Evolutionary conservation across 768 basidiomycete species (phyloP), one percentile per base, ranked within the genome.

Genomic region (Termitomyces heimii): DNA sequence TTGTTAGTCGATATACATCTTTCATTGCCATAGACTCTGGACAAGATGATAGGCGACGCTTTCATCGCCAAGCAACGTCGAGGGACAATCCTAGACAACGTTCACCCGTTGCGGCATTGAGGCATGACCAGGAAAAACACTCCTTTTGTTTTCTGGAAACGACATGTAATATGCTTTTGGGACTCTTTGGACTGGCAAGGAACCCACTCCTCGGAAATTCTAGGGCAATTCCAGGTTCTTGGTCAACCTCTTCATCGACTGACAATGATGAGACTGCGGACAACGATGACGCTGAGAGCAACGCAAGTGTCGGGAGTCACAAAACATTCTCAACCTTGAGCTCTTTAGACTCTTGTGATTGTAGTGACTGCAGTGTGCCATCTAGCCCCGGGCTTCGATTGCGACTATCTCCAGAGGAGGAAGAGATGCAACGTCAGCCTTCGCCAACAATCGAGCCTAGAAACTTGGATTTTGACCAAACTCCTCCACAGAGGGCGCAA

Each of bases 1-100:
- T 86, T 43, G 76, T 73, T 1, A 85, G 79, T 65, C 63, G 64
- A 40, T 66, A 78, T 57, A 86, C 84, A 0, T 82, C 82, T 2
- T 86, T 85, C 61, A 70, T 86, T 44, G 84, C 81, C 1, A 70
- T 82, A 2, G 78, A 82, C 54, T 63, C 58, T 37, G 72, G 69
- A n/a, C 63, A 54, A 3, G 70, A 68, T 49, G 54, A 63, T 40
- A 32, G n/a, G 39, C 48, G 32, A 45, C 48, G 46, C 24, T 43
- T 52, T 4, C 53, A 32, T 32, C 32, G 24, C 26, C 42, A 40
- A 16, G n/a, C 22, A 29, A 4, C 2, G 7, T 55, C 29, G 20
- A 54, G 40, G 35, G 40, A 42, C 26, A 57, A 26, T 22, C 31
- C 35, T 18, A 40, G 56, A n/a, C 20, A 47, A 42, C 49, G 14